Percentiles rank a stretch among this genome's conserved stretches.
phyloP scores from a whole-genome alignment of 148 eudicot genomes.

The Simmondsia chinensis region DNA sequence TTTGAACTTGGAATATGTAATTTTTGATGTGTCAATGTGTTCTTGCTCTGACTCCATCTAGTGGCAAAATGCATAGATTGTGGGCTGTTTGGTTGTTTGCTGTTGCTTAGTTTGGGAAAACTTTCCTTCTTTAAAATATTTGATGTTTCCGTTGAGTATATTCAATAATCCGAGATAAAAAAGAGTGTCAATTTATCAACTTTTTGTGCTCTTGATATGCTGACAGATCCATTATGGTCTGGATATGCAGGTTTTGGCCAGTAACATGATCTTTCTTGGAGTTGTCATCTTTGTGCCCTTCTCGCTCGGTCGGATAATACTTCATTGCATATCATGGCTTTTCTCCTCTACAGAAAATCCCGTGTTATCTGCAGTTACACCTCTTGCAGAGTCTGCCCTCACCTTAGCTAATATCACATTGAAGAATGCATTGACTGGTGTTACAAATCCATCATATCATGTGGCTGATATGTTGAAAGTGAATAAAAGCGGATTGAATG shows the following conservation, averaged over 20 bases:
- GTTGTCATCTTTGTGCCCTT: constrained; percentile 89
- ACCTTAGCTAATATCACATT: constrained; percentile 75
- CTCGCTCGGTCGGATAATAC: constrained; percentile 75
- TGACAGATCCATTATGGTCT: constrained; percentile 6
- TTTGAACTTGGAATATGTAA: too few species aligned
- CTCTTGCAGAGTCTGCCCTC: constrained; percentile 73
- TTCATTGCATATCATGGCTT: constrained; percentile 68
- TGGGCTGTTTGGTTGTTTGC: too few species aligned
- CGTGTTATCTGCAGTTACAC: constrained; percentile 61
- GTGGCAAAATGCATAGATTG: too few species aligned
- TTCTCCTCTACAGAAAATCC: constrained; percentile 60
- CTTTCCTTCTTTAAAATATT: too few species aligned
- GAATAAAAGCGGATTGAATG: constrained; percentile 51
- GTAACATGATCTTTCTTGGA: constrained; percentile 94
- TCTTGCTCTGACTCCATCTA: too few species aligned
- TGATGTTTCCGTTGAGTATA: too few species aligned
- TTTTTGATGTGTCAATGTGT: too few species aligned
- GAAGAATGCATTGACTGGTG: constrained; percentile 69
- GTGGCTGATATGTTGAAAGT: constrained; percentile 45
- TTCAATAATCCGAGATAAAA: too few species aligned
- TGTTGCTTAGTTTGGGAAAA: too few species aligned
- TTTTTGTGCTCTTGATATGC: not conserved
- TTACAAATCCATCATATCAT: constrained; percentile 63
- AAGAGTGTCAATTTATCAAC: too few species aligned
- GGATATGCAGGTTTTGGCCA: constrained; percentile 86